These are phyloP conservation scores for Dictyostelium intermedium DNA, from an alignment of 78 protist genomes.

Conservation along the genomic window DNA sequence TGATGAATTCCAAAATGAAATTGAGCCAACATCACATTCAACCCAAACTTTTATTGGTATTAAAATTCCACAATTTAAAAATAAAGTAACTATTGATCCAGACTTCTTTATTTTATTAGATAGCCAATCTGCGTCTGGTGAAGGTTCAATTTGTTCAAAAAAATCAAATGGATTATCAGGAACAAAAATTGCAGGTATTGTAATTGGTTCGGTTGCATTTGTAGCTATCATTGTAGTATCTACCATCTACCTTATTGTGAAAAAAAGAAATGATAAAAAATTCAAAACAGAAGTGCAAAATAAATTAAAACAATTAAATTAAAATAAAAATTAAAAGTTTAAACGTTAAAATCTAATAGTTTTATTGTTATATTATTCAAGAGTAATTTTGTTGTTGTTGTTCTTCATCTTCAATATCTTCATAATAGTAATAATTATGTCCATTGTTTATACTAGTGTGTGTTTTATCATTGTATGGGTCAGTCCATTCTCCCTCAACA, in stretches of 20 bases:
- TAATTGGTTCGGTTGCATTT: not conserved
- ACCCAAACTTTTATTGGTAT: slow-evolving; percentile 2
- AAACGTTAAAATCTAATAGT: no score
- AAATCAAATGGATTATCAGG: not conserved
- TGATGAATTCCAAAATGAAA: not conserved
- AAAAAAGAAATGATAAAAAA: not conserved
- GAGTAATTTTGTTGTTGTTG: no score
- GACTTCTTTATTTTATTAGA: not conserved
- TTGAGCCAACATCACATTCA: not conserved
- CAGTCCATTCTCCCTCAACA: not conserved
- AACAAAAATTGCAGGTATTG: not conserved
- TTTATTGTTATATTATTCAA: no score
- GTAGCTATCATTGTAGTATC: not conserved
- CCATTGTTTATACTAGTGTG: not conserved
- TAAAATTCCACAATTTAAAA: not conserved
- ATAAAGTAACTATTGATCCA: not conserved
- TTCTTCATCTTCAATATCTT: not conserved
- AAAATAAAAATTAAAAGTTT: not conserved
- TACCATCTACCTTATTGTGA: not conserved
- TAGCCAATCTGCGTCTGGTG: not conserved
- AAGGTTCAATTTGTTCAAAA: not conserved
- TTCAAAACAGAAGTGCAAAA: not conserved
- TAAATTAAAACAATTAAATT: not conserved
- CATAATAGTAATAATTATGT: not conserved
- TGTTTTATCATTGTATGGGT: not conserved